Evolutionary conservation across 352 stramenopile genomes (phyloP), one percentile per base, ranked within the genome.

Genomic region (Globisporangium radiosum): DNA sequence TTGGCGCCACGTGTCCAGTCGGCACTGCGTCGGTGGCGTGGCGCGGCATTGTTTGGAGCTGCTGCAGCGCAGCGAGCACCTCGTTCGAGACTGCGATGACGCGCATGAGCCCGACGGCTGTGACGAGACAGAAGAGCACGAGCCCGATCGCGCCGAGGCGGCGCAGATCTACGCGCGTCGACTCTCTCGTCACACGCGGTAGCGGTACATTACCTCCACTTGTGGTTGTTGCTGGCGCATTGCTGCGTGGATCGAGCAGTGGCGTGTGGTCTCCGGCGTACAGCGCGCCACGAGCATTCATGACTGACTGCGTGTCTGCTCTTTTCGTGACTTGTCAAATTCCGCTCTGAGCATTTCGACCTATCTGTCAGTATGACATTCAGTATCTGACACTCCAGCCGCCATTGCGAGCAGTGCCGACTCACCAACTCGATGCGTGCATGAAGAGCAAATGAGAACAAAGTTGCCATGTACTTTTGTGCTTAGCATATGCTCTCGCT

Each of bases 41-140:
- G 25, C 51, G 59, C 15, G 49, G 25, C 4, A 57, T 49, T 7
- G 17, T n/a, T 1, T 66, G 59, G 9, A 54, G 13, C 38, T 81
- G 62, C 55, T 80, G 64, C 52, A 85, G 61, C 38, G 51, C 68
- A 14, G 54, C 53, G 57, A 84, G 62, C 52, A 88, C 65, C 56
- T 82, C 50, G 51, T 64, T 64, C 3, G 59, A 64, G 19, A 59
- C 47, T 0, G 52, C 47, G 53, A 64, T 64, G 52, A 64, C 59
- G 19, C 59, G 59, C 25, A 64, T 42, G 47, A 64, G 59, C 14
- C 59, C 59, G 14, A 64, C 39, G 0, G 53, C 59, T 50, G 59
- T 60, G n/a, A 36, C 45, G 19, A 64, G 59, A 37, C 59, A 64
- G 53, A 64, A 64, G 59, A 64, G 52, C 53, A 64, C 59, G 38